phyloP scores from a whole-genome alignment of 352 stramenopile genomes.

The Globisporangium cederbergense region DNA sequence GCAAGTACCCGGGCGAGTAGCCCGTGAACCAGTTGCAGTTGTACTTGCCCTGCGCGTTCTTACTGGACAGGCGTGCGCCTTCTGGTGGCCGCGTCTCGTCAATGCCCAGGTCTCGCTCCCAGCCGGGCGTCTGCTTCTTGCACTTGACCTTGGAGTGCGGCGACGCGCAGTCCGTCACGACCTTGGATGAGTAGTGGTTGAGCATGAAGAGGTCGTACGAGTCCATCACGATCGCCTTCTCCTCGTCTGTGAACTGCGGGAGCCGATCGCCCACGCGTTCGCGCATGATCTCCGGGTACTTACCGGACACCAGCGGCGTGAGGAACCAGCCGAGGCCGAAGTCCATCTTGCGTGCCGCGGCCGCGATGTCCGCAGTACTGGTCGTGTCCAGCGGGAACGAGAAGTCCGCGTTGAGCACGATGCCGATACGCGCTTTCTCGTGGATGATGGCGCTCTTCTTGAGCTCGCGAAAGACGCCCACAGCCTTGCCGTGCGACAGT shows the following conservation, averaged over 20 bases:
- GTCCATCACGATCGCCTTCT: constrained; percentile 63
- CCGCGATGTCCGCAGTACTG: constrained; percentile 40
- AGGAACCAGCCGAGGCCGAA: constrained; percentile 92
- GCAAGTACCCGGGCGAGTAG: constrained; percentile 40
- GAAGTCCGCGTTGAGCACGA: constrained; percentile 87
- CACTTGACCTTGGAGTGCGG: constrained; percentile 28
- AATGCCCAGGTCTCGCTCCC: constrained; percentile 46
- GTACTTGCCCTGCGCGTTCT: constrained; percentile 30
- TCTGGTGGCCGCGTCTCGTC: constrained; percentile 47
- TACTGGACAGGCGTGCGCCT: constrained; percentile 44
- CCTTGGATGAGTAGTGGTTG: constrained; percentile 91
- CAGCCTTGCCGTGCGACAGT: constrained; percentile 80
- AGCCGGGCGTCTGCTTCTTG: constrained; percentile 30
- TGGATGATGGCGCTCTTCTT: constrained; percentile 19
- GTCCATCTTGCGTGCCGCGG: constrained; percentile 79
- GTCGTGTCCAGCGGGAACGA: constrained; percentile 74
- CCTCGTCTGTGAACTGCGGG: constrained; percentile 77
- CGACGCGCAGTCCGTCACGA: constrained; percentile 50
- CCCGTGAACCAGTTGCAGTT: constrained; percentile 44
- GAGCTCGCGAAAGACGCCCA: constrained; percentile 74
- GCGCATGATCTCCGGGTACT: constrained; percentile 92
- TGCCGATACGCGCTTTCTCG: constrained; percentile 81
- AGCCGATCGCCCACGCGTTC: constrained; percentile 73
- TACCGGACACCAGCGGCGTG: constrained; percentile 82
- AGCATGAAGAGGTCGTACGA: constrained; percentile 94